phyloP scores from a whole-genome alignment of 371 early-diverging fungal genomes.

The Mortierella sp. region DNA sequence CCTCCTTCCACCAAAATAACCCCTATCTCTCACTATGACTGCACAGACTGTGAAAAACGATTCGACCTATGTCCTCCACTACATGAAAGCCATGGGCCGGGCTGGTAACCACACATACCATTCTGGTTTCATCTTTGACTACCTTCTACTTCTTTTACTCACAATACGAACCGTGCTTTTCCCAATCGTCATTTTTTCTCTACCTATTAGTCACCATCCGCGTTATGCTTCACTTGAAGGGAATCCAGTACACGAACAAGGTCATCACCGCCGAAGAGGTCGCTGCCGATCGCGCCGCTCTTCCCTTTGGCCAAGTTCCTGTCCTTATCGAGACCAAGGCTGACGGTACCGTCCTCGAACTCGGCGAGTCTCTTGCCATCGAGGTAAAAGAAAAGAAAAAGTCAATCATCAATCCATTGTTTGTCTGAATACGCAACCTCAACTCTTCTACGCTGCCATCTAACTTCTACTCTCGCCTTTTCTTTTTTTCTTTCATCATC shows the following conservation, averaged over 20 bases:
- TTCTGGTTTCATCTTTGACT: background rate
- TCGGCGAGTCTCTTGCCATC: constrained; percentile 45
- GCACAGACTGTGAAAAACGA: background rate
- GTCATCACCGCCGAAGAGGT: constrained; percentile 25
- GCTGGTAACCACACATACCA: constrained; percentile 27
- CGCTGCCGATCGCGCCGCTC: constrained; percentile 11
- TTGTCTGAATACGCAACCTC: no score
- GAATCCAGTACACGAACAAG: constrained; percentile 35
- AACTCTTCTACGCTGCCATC: background rate
- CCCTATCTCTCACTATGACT: constrained; percentile 6
- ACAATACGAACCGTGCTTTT: no score
- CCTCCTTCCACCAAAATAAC: background rate
- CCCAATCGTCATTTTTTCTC: background rate
- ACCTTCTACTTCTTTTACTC: no score
- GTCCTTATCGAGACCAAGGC: constrained; percentile 34
- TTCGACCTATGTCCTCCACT: constrained; percentile 39
- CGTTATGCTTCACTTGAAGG: constrained; percentile 33
- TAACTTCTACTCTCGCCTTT: background rate
- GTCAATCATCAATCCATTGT: no score
- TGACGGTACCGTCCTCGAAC: constrained; percentile 41
- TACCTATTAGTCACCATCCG: constrained; percentile 17
- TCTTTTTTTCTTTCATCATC: background rate
- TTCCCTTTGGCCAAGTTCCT: constrained; percentile 47
- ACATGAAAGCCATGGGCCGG: constrained; percentile 38
- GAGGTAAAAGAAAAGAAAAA: constrained; percentile 17